Evolutionary conservation across 1,139 yeast species (phyloP), one percentile per base, ranked within the genome.

Genomic region (Sugiyamaella grinbergsii): DNA sequence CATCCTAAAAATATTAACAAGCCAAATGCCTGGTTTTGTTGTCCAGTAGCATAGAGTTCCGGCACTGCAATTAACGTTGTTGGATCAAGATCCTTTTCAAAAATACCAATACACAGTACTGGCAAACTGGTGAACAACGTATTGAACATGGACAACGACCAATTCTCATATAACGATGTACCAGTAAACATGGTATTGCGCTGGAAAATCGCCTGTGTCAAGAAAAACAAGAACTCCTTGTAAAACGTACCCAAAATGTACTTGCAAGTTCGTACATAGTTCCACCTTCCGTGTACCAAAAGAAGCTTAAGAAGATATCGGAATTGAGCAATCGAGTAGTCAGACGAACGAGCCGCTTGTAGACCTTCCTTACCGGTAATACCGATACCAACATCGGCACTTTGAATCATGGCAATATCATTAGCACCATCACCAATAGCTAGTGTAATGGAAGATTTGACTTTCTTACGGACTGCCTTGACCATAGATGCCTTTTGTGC

Each of bases 381-480:
- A 36, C 98, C 98, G 55, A 93, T 82, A 19, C 99, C 99, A 52
- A 93, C 91, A 69, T 93, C 98, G 0, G 98, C 99, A 64, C 95
- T 86, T 71, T 93, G 98, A 57, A 93, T 93, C 99, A 93, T 93
- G 2, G 98, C 98, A 67, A 93, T 90, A 68, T 93, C 99, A 65
- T 93, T 93, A 1, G 99, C 98, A 60, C 99, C 99, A 71, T 93
- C 99, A n/a, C 98, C 99, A 64, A 94, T 88, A 0, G 98, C 98
- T 54, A 94, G 75, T 0, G 97, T 89, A 5, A 93, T 96, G 24
- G 87, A 75, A 6, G 73, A 71, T 48, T 76, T 81, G 58, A 84
- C 79, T 55, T 85, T 71, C 24, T 76, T 73, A 49, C 98, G 77
- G 13, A 94, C 89, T 20, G 84, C 78, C 32, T 80, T 71, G 1